phyloP scores from a whole-genome alignment of 805 yeast species.

The Starmerella vaccinii region DNA sequence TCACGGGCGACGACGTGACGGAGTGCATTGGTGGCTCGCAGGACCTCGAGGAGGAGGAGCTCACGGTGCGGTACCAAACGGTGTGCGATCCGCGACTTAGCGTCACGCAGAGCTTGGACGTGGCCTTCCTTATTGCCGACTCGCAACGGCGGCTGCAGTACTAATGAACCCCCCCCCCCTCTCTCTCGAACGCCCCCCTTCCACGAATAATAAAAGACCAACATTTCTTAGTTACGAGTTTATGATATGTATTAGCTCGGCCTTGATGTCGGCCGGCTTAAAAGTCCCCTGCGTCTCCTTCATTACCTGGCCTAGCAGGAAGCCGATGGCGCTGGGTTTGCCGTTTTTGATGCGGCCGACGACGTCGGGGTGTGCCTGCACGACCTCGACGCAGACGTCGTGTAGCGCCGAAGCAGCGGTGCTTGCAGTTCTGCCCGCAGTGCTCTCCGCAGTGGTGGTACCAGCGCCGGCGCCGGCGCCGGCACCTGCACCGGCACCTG shows the following conservation, averaged over 20 bases:
- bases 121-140: constrained; percentile 37
- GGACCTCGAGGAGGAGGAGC: constrained; percentile 32
- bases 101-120: constrained; percentile 34
- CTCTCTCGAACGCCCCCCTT: too few species aligned
- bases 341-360: constrained; percentile 49
- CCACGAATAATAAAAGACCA: too few species aligned
- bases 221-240: background rate
- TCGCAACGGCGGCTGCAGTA: constrained; percentile 12
- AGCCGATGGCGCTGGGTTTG: constrained; percentile 60
- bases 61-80: constrained; percentile 35
- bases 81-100: constrained; percentile 38
- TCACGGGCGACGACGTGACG: constrained; percentile 38
- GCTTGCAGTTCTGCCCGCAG: too few species aligned
- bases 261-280: constrained; percentile 24
- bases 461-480: too few species aligned
- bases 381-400: constrained; percentile 39
- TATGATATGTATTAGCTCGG: constrained; percentile 25
- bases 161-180: too few species aligned
- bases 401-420: constrained; percentile 35
- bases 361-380: constrained; percentile 41
- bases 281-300: constrained; percentile 55
- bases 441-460: too few species aligned
- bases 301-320: constrained; percentile 78
- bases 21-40: constrained; percentile 39
- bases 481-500: too few species aligned